Conservation (phyloP, 2,329 filamentous ascomycete species). For the Verticillium klebahnii region DNA sequence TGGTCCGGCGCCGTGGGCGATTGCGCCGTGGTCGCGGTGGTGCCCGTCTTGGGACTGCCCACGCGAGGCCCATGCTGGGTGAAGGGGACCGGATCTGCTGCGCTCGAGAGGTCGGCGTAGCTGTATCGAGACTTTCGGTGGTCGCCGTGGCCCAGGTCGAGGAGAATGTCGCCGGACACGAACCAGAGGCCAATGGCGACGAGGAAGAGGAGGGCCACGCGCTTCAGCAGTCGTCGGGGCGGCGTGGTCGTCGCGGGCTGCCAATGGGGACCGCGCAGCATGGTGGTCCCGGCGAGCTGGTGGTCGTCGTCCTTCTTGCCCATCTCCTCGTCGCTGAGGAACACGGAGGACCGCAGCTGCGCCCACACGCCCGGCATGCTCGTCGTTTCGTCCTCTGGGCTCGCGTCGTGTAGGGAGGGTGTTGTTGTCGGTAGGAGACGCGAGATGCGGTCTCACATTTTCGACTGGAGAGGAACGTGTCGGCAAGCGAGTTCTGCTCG, state of each 20-base stretch:
- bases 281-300: conserved; percentile 18
- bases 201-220: conserved; percentile 43
- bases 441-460: not conserved
- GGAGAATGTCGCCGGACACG: conserved; percentile 60
- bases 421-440: not conserved
- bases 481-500: not conserved
- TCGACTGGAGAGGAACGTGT: not conserved
- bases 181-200: conserved; percentile 53
- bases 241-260: conserved; percentile 34
- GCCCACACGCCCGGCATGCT: conserved; percentile 31
- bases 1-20: conserved; percentile 13
- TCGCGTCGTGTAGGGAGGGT: not conserved
- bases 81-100: conserved; percentile 1
- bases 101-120: conserved; percentile 19
- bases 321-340: conserved; percentile 49
- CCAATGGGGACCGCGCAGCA: conserved; percentile 30
- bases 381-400: not conserved
- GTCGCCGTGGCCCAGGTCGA: conserved; percentile 31
- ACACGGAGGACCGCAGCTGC: conserved; percentile 31
- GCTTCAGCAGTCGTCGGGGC: conserved; percentile 49
- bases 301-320: conserved; percentile 59
- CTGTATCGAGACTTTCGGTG: conserved; percentile 22
- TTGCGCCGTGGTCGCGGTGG: not conserved
- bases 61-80: not conserved
- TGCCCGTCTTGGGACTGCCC: conserved; percentile 11